Conservation (phyloP, 257 asterid genomes). For the Solanum tacnaense region DNA sequence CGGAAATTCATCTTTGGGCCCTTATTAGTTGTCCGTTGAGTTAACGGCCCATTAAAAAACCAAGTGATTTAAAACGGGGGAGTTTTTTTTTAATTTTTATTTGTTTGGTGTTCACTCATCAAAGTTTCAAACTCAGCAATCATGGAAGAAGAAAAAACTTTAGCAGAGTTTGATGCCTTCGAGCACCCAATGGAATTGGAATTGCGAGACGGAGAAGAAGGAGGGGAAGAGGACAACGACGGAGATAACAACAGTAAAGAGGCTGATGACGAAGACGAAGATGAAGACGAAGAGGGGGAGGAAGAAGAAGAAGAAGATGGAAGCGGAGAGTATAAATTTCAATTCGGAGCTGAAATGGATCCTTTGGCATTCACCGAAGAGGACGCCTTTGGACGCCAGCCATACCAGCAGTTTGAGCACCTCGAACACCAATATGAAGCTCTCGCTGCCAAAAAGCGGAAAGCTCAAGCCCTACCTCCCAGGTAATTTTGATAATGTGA, state of each 20-base stretch:
- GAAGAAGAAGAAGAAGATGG: constrained; percentile 47
- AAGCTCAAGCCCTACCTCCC: constrained; percentile 22
- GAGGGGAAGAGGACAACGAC: constrained; percentile 1
- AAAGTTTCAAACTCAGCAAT: not conserved
- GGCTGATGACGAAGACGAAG: not conserved
- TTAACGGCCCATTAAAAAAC: not conserved
- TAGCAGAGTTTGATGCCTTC: constrained; percentile 12
- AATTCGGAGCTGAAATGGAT: constrained; percentile 57
- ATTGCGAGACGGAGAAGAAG: constrained; percentile 12
- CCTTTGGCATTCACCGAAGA: constrained; percentile 61
- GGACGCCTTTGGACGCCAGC: constrained; percentile 55
- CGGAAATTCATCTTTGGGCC: not conserved
- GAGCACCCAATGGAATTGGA: constrained; percentile 37
- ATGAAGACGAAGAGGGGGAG: constrained; percentile 14
- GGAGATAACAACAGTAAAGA: constrained; percentile 7
- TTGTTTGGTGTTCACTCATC: not conserved
- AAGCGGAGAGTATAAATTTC: constrained; percentile 41
- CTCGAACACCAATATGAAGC: constrained; percentile 49
- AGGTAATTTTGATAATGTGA: constrained; percentile 8
- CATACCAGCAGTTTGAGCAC: constrained; percentile 62
- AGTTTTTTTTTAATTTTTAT: not conserved
- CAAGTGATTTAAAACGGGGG: not conserved
- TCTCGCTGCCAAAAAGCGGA: constrained; percentile 59
- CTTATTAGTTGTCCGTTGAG: not conserved
- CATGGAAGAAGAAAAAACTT: not conserved